Conservation (phyloP, 805 yeast species). For the Trichomonascus vanleenenianus region DNA sequence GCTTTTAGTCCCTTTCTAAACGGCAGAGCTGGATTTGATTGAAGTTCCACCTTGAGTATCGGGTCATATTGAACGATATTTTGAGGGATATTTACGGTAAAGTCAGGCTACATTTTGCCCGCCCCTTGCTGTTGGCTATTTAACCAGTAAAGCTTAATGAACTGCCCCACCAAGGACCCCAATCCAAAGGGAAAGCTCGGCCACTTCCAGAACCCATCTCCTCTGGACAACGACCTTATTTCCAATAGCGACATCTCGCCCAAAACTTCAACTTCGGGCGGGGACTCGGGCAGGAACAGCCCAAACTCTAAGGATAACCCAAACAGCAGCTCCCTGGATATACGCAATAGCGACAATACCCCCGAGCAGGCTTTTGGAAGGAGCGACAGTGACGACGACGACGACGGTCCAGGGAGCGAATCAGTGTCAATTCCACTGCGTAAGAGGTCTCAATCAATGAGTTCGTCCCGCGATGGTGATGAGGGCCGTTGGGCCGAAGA, state of each 20-base stretch:
- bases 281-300: neutral
- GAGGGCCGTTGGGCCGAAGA: neutral
- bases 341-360: neutral
- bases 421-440: neutral
- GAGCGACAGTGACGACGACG: neutral
- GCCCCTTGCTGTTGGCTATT: no score
- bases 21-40: no score
- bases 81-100: no score
- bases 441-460: neutral
- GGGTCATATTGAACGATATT: no score
- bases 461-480: neutral
- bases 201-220: conserved; percentile 23
- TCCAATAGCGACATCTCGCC: conserved; percentile 15
- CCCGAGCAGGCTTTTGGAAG: neutral
- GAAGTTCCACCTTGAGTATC: no score
- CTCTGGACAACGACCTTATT: conserved; percentile 16
- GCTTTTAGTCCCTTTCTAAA: no score
- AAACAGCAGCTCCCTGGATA: no score
- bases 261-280: neutral
- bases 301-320: neutral
- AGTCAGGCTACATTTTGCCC: no score
- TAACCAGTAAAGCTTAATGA: conserved; percentile 12
- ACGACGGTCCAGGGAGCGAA: neutral
- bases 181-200: conserved; percentile 21
- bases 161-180: conserved; percentile 26